Evolutionary conservation across 441 rosid genomes (phyloP).

Genomic region (Codiaeum variegatum): DNA sequence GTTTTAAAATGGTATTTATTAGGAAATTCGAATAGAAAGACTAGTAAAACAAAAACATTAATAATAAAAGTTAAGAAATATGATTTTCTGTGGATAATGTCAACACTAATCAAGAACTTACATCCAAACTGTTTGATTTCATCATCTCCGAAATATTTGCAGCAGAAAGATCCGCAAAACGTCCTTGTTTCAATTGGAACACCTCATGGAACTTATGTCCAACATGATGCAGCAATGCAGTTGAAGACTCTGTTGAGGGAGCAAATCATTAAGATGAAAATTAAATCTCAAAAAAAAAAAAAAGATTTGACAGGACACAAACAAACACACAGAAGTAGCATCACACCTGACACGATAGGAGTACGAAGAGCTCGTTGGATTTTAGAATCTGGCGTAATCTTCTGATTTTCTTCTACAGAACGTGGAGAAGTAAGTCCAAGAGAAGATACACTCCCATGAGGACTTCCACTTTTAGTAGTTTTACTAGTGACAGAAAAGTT

Average conservation of each 20-base stretch:
- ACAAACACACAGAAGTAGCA: background rate
- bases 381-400: slow-evolving; percentile 36
- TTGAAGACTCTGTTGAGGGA: slow-evolving; percentile 39
- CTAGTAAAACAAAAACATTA: background rate
- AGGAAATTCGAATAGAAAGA: slow-evolving; percentile 6
- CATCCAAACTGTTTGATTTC: slow-evolving; percentile 72
- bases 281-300: slow-evolving; percentile 3
- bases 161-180: slow-evolving; percentile 62
- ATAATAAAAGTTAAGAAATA: no score
- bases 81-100: background rate
- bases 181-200: slow-evolving; percentile 64
- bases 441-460: slow-evolving; percentile 29
- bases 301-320: background rate
- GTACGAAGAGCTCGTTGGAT: slow-evolving; percentile 31
- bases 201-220: slow-evolving; percentile 71
- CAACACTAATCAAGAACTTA: slow-evolving; percentile 25
- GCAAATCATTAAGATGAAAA: slow-evolving; percentile 14
- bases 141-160: slow-evolving; percentile 62
- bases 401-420: slow-evolving; percentile 43
- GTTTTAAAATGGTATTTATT: slow-evolving; percentile 17
- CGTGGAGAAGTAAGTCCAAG: slow-evolving; percentile 34
- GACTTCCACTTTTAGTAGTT: slow-evolving; percentile 27
- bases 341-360: slow-evolving; percentile 42
- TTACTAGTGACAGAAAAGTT: slow-evolving; percentile 12
- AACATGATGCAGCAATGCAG: slow-evolving; percentile 42